phyloP scores from a whole-genome alignment of 2,329 filamentous ascomycete genomes.

The Trichoderma oligosporum region DNA sequence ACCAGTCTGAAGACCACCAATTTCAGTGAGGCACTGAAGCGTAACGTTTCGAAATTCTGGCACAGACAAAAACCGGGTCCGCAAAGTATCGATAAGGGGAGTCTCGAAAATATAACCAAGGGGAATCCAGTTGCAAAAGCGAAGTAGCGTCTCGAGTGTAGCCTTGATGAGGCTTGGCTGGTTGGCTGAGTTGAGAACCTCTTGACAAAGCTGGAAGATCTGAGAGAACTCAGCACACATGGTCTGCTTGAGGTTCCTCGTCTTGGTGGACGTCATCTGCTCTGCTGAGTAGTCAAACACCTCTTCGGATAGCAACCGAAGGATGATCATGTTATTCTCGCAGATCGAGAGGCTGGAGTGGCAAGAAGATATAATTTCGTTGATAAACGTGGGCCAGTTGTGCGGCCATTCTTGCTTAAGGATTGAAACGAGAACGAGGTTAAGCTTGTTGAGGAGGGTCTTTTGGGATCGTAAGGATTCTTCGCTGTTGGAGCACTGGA shows the following conservation, averaged over 20 bases:
- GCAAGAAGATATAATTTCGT: slow-evolving; percentile 96
- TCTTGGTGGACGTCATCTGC: slow-evolving; percentile 98
- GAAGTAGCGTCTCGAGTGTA: slow-evolving; percentile 91
- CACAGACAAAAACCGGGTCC: slow-evolving; percentile 85
- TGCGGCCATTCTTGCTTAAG: slow-evolving; percentile 99
- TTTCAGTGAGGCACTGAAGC: slow-evolving; percentile 94
- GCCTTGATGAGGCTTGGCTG: slow-evolving; percentile 88
- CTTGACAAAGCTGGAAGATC: slow-evolving; percentile 95
- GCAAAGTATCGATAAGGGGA: slow-evolving; percentile 87
- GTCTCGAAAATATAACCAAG: slow-evolving; percentile 99
- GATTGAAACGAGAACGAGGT: slow-evolving; percentile 93
- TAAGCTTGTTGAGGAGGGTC: slow-evolving; percentile 95
- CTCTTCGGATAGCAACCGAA: slow-evolving; percentile 92
- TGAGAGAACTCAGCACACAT: slow-evolving; percentile 99
- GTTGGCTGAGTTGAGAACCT: slow-evolving; percentile 86
- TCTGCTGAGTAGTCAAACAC: slow-evolving; percentile 99
- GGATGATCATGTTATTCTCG: slow-evolving; percentile 99
- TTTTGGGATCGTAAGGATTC: slow-evolving; percentile 80
- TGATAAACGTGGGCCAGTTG: slow-evolving; percentile 99
- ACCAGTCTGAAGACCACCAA: slow-evolving; percentile 86
- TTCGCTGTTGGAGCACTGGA: slow-evolving; percentile 85
- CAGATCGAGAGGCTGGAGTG: slow-evolving; percentile 94
- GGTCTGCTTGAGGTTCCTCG: slow-evolving; percentile 91
- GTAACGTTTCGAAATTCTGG: slow-evolving; percentile 97
- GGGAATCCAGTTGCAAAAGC: slow-evolving; percentile 99